Percentiles rank a stretch among this genome's conserved stretches.
phyloP scores from a whole-genome alignment of 2,329 filamentous ascomycete genomes.

The Allantophomopsis lycopodina region DNA sequence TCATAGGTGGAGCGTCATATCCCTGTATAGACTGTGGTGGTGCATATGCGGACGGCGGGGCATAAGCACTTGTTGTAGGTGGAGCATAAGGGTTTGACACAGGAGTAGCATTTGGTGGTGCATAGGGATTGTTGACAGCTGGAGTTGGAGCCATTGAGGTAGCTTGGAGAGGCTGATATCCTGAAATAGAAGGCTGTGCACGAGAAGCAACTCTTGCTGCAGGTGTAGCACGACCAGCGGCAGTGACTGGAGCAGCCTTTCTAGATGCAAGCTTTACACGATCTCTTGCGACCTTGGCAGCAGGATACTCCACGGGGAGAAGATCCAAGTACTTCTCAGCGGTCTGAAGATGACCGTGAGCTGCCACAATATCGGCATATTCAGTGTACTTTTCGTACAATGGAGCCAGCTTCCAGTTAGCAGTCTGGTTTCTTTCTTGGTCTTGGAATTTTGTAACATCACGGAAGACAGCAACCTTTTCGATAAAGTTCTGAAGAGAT shows the following conservation, averaged over 20 bases:
- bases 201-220: constrained; percentile 27
- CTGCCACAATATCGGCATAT: constrained; percentile 88
- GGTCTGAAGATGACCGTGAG: constrained; percentile 73
- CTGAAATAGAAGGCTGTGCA: constrained; percentile 21
- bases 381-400: constrained; percentile 94
- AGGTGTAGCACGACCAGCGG: constrained; percentile 18
- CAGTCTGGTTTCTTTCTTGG: constrained; percentile 51
- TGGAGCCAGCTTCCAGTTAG: constrained; percentile 77
- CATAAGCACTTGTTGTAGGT: constrained; percentile 20
- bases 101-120: constrained; percentile 16
- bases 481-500: constrained; percentile 83
- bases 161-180: constrained; percentile 34
- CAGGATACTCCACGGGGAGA: constrained; percentile 69
- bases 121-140: constrained; percentile 22
- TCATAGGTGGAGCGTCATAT: constrained; percentile 17
- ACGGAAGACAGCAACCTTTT: constrained; percentile 96
- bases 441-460: constrained; percentile 88
- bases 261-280: constrained; percentile 75
- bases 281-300: constrained; percentile 75
- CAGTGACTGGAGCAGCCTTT: constrained; percentile 30
- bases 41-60: constrained; percentile 23
- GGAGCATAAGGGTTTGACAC: constrained; percentile 35
- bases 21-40: constrained; percentile 20
- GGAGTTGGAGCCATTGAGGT: constrained; percentile 13
- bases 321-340: constrained; percentile 89